phyloP scores from a whole-genome alignment of 768 basidiomycete species.

The Fomitopsis pulvina region DNA sequence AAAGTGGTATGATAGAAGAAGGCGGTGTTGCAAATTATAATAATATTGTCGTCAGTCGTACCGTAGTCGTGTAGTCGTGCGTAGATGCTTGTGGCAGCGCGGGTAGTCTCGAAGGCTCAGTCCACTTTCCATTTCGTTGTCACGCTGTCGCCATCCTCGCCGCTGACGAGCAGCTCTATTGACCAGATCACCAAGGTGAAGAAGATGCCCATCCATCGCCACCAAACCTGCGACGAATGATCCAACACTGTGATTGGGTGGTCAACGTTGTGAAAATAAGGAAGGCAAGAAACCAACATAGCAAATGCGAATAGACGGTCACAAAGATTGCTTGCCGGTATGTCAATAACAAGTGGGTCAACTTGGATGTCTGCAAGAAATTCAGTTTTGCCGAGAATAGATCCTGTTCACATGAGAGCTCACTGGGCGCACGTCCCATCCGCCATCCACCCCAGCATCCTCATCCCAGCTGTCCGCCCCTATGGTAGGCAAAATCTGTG shows the following conservation, averaged over 20 bases:
- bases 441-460: conserved; percentile 53
- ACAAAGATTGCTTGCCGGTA: conserved; percentile 83
- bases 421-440: conserved; percentile 74
- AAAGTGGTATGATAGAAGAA: not conserved
- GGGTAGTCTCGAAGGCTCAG: conserved; percentile 22
- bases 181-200: conserved; percentile 82
- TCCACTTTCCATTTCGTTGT: conserved; percentile 79
- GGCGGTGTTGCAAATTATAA: no score
- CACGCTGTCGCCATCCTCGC: conserved; percentile 57
- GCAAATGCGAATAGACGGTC: conserved; percentile 80
- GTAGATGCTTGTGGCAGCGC: not conserved
- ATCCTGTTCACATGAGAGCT: conserved; percentile 19
- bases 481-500: conserved; percentile 78
- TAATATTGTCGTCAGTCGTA: not conserved
- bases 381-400: not conserved
- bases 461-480: conserved; percentile 76
- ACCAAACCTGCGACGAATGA: conserved; percentile 89
- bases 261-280: not conserved
- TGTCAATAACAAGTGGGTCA: conserved; percentile 69
- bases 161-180: conserved; percentile 71
- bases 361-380: conserved; percentile 55
- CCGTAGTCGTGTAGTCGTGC: not conserved
- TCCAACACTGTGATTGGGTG: conserved; percentile 50
- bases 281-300: conserved; percentile 44
- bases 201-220: conserved; percentile 89